phyloP scores from a whole-genome alignment of 148 eudicot species.

The Rhododendron williamsianum region DNA sequence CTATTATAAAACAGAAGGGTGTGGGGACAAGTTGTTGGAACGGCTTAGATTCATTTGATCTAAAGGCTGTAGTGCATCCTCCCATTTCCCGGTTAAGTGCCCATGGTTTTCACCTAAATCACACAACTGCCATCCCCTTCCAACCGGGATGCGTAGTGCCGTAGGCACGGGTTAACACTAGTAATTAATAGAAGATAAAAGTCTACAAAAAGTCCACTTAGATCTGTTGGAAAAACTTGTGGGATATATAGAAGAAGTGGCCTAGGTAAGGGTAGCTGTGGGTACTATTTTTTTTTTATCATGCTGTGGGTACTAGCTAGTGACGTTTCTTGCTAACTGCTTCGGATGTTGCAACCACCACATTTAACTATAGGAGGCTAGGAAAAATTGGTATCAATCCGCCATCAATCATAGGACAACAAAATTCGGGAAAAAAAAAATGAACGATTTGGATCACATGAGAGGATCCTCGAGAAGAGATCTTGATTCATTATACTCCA shows the following conservation, averaged over 20 bases:
- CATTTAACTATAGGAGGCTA: neutral
- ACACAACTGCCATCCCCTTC: no score
- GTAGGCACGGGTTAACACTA: no score
- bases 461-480: neutral
- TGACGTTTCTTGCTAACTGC: neutral
- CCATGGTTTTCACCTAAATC: no score
- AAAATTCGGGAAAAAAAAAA: neutral
- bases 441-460: neutral
- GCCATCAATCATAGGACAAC: neutral
- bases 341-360: neutral
- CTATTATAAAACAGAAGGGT: no score
- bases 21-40: no score
- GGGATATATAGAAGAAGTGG: neutral
- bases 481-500: no score
- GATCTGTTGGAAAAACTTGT: neutral
- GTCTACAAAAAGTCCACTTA: neutral
- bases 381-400: neutral
- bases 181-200: neutral
- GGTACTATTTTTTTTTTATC: no score
- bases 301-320: neutral
- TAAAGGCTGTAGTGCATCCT: no score
- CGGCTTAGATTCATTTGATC: no score
- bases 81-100: no score
- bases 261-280: neutral
- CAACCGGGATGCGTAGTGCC: no score